These are phyloP conservation scores for Aphanocladium album DNA, from an alignment of 2,329 filamentous ascomycete species.

Conservation along the genomic window DNA sequence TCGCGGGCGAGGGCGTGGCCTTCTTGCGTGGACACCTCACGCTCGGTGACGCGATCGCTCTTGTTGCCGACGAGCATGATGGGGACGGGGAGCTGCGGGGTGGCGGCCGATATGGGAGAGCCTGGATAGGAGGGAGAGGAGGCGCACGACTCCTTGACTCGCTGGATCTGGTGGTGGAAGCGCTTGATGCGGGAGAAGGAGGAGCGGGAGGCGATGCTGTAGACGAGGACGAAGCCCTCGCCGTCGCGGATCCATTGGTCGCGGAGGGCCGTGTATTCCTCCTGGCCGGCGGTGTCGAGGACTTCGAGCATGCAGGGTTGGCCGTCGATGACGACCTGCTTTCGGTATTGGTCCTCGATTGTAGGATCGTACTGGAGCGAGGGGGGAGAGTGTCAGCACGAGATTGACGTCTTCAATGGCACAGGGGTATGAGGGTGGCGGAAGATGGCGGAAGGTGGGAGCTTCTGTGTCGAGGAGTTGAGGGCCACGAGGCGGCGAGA, in stretches of 20 bases:
- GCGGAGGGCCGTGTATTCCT: conserved; percentile 93
- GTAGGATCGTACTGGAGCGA: conserved; percentile 71
- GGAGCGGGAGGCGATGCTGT: conserved; percentile 95
- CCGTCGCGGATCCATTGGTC: conserved; percentile 99
- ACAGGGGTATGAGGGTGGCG: no score
- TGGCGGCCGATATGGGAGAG: conserved; percentile 60
- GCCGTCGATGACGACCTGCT: conserved; percentile 87
- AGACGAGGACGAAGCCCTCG: conserved; percentile 95
- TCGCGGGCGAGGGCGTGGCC: conserved; percentile 87
- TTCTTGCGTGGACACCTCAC: conserved; percentile 95
- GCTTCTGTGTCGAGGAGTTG: no score
- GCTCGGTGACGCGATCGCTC: conserved; percentile 91
- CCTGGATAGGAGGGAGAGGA: conserved; percentile 73
- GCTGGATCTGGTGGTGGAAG: conserved; percentile 94
- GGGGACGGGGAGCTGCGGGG: conserved; percentile 66
- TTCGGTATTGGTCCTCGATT: conserved; percentile 83
- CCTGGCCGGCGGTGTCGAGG: conserved; percentile 93
- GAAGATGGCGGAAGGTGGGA: no score
- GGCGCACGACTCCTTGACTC: conserved; percentile 87
- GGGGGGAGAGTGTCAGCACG: conserved; percentile 8
- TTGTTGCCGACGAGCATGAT: conserved; percentile 99
- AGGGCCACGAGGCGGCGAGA: background rate
- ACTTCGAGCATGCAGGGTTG: conserved; percentile 98
- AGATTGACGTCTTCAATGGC: conserved; percentile 5
- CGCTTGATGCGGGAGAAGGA: conserved; percentile 93